Evolutionary conservation across 192 early-diverging fungal species (phyloP), one percentile per base, ranked within the genome.

Genomic region (Dissophora globulifera): DNA sequence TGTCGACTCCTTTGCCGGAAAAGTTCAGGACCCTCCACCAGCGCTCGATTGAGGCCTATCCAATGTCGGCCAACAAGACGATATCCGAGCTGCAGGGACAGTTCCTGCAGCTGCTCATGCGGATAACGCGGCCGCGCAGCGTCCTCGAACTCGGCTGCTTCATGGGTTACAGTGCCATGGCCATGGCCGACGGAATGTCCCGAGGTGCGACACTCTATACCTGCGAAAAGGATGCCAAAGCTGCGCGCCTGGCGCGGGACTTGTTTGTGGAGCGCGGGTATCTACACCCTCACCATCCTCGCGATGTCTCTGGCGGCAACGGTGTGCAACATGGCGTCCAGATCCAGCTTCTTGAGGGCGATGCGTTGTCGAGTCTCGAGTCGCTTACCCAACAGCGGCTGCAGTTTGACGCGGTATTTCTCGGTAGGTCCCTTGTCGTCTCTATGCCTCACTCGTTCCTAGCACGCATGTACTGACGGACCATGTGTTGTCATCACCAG

Each of bases 131-230:
- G 4, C 88, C 90, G 20, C 62, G 72, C 23, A 48, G 58, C 1
- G 71, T 91, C 9, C 79, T 94, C 0, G 91, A 94, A 35, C 81
- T 94, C 42, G 92, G 91, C 0, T 81, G 81, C 8, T 92, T 91
- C 51, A 89, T 87, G 23, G 92, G 92, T 2, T 83, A 78, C 26
- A 86, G 86, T 7, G 78, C 89, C 2, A 79, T 90, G 17, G 88
- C 83, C 49, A 87, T 94, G 76, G 90, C 91, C n/a, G 85, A 86
- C 40, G 91, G 82, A 3, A 79, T 91, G 61, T 43, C 50, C 16
- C 29, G 46, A 12, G 65, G 64, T 0, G 60, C 61, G 15, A 79
- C 56, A 0, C 43, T 93, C 7, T 59, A 84, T 5, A 80, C 86
- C 0, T 79, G 85, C 20, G 90, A 94, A 40, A 64, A 85, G 33